These are phyloP conservation scores for Mortierella sp. DNA, from an alignment of 371 early-diverging fungal genomes.

Conservation along the genomic window DNA sequence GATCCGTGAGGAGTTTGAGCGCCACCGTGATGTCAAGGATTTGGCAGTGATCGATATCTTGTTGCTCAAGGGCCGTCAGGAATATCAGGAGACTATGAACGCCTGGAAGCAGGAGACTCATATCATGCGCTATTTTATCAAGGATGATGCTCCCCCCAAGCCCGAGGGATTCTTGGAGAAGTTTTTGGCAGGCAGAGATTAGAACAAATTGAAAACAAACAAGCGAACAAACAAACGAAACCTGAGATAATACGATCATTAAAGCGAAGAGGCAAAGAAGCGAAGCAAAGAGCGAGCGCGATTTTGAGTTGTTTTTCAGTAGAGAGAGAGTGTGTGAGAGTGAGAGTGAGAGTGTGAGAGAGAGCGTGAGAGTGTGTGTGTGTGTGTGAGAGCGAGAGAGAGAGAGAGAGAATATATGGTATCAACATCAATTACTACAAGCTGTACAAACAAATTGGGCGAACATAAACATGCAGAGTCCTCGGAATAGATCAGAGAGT, in stretches of 20 bases:
- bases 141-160: constrained; percentile 81
- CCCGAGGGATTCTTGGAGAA: constrained; percentile 84
- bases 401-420: no score
- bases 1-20: constrained; percentile 94
- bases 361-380: no score
- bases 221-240: no score
- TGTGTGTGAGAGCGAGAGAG: background rate
- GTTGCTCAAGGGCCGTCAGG: constrained; percentile 88
- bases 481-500: no score
- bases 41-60: constrained; percentile 86
- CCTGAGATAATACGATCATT: background rate
- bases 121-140: constrained; percentile 90
- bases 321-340: background rate
- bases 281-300: no score
- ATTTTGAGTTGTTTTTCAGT: no score
- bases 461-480: no score
- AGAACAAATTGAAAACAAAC: constrained; percentile 6
- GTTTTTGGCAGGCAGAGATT: constrained; percentile 85
- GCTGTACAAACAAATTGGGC: no score
- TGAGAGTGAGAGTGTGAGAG: no score
- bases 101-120: constrained; percentile 96
- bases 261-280: background rate
- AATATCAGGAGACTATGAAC: constrained; percentile 94
- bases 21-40: constrained; percentile 86
- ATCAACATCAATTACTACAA: no score